Evolutionary conservation across 2,329 filamentous ascomycete species (phyloP).

Genomic region (Cladosporium sp.): DNA sequence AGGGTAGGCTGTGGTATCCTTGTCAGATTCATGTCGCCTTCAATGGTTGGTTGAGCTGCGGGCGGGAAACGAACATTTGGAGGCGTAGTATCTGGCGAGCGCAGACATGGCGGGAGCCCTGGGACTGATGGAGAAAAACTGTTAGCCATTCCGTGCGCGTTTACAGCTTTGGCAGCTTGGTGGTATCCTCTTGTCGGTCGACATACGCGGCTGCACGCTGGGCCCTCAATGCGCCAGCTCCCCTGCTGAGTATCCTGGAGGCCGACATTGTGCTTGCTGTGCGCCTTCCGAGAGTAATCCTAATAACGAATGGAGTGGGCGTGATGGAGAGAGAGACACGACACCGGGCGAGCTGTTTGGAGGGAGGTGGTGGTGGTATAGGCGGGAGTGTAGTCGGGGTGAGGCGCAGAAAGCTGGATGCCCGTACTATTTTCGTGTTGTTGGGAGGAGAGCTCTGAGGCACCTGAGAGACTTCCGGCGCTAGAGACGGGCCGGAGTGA

Average conservation of each 20-base stretch:
- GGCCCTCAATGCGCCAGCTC: slow-evolving; percentile 33
- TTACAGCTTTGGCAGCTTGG: neutral
- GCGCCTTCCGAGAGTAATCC: neutral
- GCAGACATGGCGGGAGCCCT: slow-evolving; percentile 57
- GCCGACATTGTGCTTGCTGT: slow-evolving; percentile 10
- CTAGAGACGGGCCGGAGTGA: neutral
- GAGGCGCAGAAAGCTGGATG: slow-evolving; percentile 1
- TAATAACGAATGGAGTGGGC: slow-evolving; percentile 17
- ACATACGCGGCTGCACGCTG: slow-evolving; percentile 39
- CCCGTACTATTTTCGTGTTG: slow-evolving; percentile 15
- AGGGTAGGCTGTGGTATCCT: slow-evolving; percentile 73
- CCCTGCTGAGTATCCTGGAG: slow-evolving; percentile 31
- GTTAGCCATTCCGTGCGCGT: slow-evolving; percentile 1
- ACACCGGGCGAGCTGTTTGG: slow-evolving; percentile 1
- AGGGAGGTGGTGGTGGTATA: neutral
- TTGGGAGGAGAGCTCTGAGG: slow-evolving; percentile 2
- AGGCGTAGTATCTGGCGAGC: slow-evolving; percentile 67
- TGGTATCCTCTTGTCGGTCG: neutral
- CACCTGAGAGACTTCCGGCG: neutral
- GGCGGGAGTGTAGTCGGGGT: slow-evolving; percentile 1
- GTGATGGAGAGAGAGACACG: slow-evolving; percentile 4
- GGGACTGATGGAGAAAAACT: neutral
- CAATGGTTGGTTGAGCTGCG: slow-evolving; percentile 10
- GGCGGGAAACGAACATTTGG: slow-evolving; percentile 58
- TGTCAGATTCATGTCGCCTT: slow-evolving; percentile 10